phyloP scores from a whole-genome alignment of 805 yeast species.

The Pichia ethanolica region DNA sequence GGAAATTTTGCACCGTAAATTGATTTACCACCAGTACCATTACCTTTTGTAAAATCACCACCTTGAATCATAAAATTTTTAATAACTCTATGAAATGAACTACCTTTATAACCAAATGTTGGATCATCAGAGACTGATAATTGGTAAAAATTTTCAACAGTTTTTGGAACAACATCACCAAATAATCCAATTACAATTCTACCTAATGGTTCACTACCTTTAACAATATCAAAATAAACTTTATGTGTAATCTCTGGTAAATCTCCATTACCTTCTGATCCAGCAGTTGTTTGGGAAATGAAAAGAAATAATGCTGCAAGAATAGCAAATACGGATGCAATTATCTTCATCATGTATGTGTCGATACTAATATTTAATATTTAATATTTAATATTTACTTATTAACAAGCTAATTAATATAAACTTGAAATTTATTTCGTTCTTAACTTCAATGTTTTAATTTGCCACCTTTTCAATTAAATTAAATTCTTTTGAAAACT shows the following conservation, averaged over 20 bases:
- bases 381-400: not conserved
- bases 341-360: constrained; percentile 19
- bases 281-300: constrained; percentile 15
- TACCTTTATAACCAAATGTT: constrained; percentile 50
- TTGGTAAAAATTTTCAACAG: constrained; percentile 82
- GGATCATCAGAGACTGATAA: constrained; percentile 72
- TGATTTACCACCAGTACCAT: constrained; percentile 69
- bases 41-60: constrained; percentile 67
- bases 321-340: constrained; percentile 15
- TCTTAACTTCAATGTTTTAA: too few species aligned
- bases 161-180: constrained; percentile 81
- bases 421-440: too few species aligned
- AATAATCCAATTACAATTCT: constrained; percentile 81
- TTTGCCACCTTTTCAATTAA: too few species aligned
- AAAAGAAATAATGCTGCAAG: constrained; percentile 15
- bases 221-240: constrained; percentile 80
- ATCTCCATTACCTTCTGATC: constrained; percentile 21
- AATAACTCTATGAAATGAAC: constrained; percentile 68
- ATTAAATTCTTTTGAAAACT: too few species aligned
- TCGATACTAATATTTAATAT: not conserved
- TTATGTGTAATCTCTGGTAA: constrained; percentile 61
- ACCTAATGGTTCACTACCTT: constrained; percentile 73
- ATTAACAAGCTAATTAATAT: too few species aligned
- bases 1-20: constrained; percentile 61
- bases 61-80: constrained; percentile 73